Evolutionary conservation across 129 eudicot species (phyloP).

Genomic region (Lonicera japonica): DNA sequence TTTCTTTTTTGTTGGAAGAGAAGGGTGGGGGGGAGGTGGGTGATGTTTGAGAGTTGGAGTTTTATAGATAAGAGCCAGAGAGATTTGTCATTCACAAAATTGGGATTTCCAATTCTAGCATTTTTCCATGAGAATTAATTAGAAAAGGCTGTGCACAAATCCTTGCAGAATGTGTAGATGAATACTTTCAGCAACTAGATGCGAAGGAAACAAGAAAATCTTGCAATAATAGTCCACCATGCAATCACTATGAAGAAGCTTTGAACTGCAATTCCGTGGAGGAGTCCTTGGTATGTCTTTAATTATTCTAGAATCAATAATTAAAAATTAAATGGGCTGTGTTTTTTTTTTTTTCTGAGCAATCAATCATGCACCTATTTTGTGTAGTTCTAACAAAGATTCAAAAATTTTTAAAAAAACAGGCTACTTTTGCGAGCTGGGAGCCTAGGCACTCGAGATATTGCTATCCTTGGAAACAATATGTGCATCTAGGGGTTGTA

Average conservation of each 20-base stretch:
- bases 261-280: neutral
- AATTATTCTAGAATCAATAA: neutral
- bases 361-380: neutral
- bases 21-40: neutral
- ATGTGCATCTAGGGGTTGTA: conserved; percentile 28
- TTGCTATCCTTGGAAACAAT: conserved; percentile 37
- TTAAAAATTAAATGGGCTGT: neutral
- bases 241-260: neutral
- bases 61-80: too few relatives aligned
- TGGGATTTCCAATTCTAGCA: too few relatives aligned
- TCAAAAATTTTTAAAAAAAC: neutral
- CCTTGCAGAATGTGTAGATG: conserved; percentile 32
- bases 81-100: too few relatives aligned
- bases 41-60: too few relatives aligned
- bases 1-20: too few relatives aligned
- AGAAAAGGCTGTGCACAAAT: neutral
- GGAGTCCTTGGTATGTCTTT: conserved; percentile 5
- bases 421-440: conserved; percentile 42
- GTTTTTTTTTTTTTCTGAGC: too few relatives aligned
- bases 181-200: conserved; percentile 19
- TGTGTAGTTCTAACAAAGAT: too few relatives aligned
- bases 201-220: neutral
- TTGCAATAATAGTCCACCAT: neutral
- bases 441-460: conserved; percentile 43
- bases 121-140: neutral